Evolutionary conservation across 345 rosid species (phyloP).

Genomic region (Moricandia arvensis): DNA sequence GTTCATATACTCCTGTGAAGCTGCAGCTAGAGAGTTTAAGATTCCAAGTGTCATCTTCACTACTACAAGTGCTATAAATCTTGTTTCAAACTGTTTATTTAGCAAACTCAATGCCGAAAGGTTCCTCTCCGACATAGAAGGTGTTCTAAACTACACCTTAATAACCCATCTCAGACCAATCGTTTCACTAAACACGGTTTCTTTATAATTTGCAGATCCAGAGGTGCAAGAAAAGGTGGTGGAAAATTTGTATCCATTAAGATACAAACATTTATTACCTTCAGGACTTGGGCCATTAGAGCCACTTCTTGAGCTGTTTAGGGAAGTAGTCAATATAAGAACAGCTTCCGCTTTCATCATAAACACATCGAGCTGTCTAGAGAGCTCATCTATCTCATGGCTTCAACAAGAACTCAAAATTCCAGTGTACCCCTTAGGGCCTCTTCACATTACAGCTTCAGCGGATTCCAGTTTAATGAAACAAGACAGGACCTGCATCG

Average conservation of each 20-base stretch:
- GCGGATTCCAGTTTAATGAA: slow-evolving; percentile 5
- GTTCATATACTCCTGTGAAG: slow-evolving; percentile 30
- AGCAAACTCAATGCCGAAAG: background rate
- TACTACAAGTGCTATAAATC: slow-evolving; percentile 17
- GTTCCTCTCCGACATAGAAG: slow-evolving; percentile 18
- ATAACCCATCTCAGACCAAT: background rate
- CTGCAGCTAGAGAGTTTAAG: slow-evolving; percentile 18
- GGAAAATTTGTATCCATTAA: slow-evolving; percentile 19
- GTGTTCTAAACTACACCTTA: background rate
- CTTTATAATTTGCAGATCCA: slow-evolving; percentile 16
- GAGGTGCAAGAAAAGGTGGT: slow-evolving; percentile 11
- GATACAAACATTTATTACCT: slow-evolving; percentile 28
- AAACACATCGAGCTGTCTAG: slow-evolving; percentile 16
- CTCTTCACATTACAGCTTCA: slow-evolving; percentile 21
- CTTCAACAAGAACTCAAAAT: slow-evolving; percentile 6
- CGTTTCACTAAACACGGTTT: background rate
- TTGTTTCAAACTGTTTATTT: background rate
- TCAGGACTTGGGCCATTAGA: background rate
- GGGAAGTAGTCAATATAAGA: background rate
- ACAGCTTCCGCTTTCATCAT: slow-evolving; percentile 17
- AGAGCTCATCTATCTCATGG: slow-evolving; percentile 5
- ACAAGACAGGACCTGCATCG: slow-evolving; percentile 43
- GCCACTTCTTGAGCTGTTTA: background rate
- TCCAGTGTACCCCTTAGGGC: slow-evolving; percentile 19
- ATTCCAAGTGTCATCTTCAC: slow-evolving; percentile 21